Evolutionary conservation across 495 filamentous ascomycete genomes (phyloP), one percentile per base, ranked within the genome.

Genomic region (Penicillium alfredii): DNA sequence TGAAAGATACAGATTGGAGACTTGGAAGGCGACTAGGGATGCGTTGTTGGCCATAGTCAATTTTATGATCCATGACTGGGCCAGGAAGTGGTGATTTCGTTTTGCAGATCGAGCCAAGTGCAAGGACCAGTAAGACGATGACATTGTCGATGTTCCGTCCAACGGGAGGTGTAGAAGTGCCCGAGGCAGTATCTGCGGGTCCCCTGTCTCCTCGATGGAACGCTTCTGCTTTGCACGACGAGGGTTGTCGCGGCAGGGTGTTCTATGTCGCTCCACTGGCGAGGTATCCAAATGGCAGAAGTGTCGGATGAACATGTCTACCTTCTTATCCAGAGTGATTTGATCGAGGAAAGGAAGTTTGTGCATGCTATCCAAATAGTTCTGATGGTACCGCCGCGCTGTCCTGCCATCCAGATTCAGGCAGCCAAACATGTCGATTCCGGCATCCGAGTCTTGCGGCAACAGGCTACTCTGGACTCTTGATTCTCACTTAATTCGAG

Each of bases 301-400:
- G 37, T 71, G 65, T 16, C 40, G 35, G 8, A 47, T 35, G 18
- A 72, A 61, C 44, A 86, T 84, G 3, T 44, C 46, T n/a, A 72
- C 61, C 8, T 79, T 56, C 52, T 73, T 71, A 15, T 56, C 1
- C 54, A 51, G 84, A 51, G 10, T 63, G 60, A 4, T 50, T 47
- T 30, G 71, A 66, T n/a, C 68, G 23, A 98, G 71, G 51, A 97
- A 88, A 8, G 92, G 92, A 56, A 96, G 92, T 55, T 78, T 84
- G 47, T 94, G 83, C 24, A 98, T 82, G 52, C 93, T 73, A 4
- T 79, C 57, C 51, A 88, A 63, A 55, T 87, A 98, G 56, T 79
- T 84, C 10, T 73, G 48, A 25, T 82, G 72, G 25, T 88, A 81
- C 25, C 64, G 70, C 39, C 66, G 66, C 6, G 94, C 69, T 2